Evolutionary conservation across 371 early-diverging fungal species (phyloP).

Genomic region (Mucor circinelloides): DNA sequence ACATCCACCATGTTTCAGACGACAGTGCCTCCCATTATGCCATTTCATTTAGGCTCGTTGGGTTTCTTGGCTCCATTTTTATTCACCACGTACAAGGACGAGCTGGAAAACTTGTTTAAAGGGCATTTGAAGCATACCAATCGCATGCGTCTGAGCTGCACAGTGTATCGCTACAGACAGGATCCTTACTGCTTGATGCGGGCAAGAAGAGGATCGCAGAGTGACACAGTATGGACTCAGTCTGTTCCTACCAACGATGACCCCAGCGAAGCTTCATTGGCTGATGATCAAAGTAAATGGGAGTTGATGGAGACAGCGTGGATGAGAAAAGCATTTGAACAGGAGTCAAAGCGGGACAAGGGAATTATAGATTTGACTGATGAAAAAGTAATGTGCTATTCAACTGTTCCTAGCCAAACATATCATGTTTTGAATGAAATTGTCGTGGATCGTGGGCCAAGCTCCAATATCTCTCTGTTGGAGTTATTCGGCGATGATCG

Average conservation of each 20-base stretch:
- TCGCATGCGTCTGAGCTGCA: slow-evolving; percentile 85
- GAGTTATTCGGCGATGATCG: slow-evolving; percentile 89
- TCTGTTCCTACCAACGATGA: neutral
- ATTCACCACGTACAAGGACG: slow-evolving; percentile 55
- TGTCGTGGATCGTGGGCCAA: slow-evolving; percentile 88
- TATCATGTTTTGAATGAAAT: slow-evolving; percentile 77
- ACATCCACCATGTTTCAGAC: slow-evolving; percentile 89
- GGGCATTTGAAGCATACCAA: slow-evolving; percentile 68
- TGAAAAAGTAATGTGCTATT: slow-evolving; percentile 35
- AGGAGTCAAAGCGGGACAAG: neutral
- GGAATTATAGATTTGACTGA: neutral
- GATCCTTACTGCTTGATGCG: slow-evolving; percentile 18
- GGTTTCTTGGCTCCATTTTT: slow-evolving; percentile 91
- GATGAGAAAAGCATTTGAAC: slow-evolving; percentile 28
- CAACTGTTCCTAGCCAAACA: slow-evolving; percentile 43
- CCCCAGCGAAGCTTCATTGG: neutral
- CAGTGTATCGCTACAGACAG: slow-evolving; percentile 63
- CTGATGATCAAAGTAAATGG: slow-evolving; percentile 10
- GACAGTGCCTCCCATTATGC: slow-evolving; percentile 85
- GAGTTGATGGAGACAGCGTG: slow-evolving; percentile 36
- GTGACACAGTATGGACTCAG: slow-evolving; percentile 6
- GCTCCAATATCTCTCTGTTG: slow-evolving; percentile 83
- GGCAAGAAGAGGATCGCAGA: neutral
- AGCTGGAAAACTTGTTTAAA: slow-evolving; percentile 57
- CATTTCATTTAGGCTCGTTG: slow-evolving; percentile 87